phyloP scores from a whole-genome alignment of 2,329 filamentous ascomycete species.

The Hymenoscyphus repandus region DNA sequence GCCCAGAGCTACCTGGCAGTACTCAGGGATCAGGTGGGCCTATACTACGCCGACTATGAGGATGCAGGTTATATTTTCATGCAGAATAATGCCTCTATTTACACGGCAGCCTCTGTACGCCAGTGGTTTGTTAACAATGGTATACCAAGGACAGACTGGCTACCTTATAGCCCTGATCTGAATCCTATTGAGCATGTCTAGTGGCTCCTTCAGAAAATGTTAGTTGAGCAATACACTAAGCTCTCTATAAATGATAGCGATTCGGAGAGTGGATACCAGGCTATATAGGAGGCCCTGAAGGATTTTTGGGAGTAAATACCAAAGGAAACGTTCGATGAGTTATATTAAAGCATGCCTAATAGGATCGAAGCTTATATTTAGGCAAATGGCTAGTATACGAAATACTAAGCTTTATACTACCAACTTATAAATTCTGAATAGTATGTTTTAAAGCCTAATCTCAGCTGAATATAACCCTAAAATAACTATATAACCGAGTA shows the following conservation, averaged over 20 bases:
- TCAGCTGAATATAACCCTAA: no score
- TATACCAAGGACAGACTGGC: background rate
- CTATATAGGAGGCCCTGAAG: no score
- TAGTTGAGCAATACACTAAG: background rate
- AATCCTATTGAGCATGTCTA: conserved; percentile 9
- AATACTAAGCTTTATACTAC: no score
- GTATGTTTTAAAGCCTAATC: no score
- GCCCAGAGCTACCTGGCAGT: no score
- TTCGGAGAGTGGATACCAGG: no score
- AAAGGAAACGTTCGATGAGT: background rate
- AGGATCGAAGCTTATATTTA: background rate
- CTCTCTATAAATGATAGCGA: background rate
- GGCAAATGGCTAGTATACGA: no score
- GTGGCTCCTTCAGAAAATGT: conserved; percentile 1
- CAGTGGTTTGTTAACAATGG: background rate
- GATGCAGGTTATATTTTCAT: conserved; percentile 13
- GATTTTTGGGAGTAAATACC: background rate
- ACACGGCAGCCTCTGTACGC: background rate
- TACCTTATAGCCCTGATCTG: conserved; percentile 9
- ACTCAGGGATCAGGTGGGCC: no score
- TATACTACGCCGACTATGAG: no score
- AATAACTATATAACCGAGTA: no score
- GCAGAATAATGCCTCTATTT: conserved; percentile 15
- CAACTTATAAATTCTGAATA: no score
- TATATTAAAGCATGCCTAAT: background rate